Evolutionary conservation across 768 basidiomycete species (phyloP), one percentile per base, ranked within the genome.

Genomic region (Pleurotus eryngii): DNA sequence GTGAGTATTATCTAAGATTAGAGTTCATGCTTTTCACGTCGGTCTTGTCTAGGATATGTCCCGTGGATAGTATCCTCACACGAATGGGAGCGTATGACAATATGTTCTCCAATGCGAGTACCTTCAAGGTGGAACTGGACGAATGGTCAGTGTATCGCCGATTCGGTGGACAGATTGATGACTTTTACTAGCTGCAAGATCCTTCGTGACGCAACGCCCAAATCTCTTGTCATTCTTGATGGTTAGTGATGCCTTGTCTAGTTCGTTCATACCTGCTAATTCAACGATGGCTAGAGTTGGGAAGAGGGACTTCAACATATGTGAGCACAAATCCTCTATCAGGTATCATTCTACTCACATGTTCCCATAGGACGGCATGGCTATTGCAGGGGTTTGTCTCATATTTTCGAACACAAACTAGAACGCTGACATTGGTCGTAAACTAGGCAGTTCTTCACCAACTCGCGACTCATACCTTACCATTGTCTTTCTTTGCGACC

Each of bases 41-140:
- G 22, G 38, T 53, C 7, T 35, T 8, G 47, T 18, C 45, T 22
- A 94, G 93, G 37, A 68, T 99, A 47, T 89, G 87, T 59, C 93
- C 97, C 1, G 84, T 97, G 2, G 95, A 99, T 67, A 77, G 87
- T 11, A 97, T 99, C 61, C 81, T 93, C 58, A 98, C 97, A 2
- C 86, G 96, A 22, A 98, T 98, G 97, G 97, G 97, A 8, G 97
- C 97, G 2, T 97, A 98, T 68, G 96, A 98, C 66, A 95, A 95
- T 67, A 94, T 96, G 90, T 95, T 95, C 70, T 87, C 90, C 2
- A 87, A 92, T 63, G 83, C 94, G 1, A 94, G 92, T 71, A 98
- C 96, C 0, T 99, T 98, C 82, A 97, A 98, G 69, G 97, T 99
- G 18, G 97, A 99, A 68, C 76, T 99, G 57, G 97, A 98, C 68